Base-by-base conservation (phyloP, 805 yeast genomes). In the Teunomyces gatunensis region DNA sequence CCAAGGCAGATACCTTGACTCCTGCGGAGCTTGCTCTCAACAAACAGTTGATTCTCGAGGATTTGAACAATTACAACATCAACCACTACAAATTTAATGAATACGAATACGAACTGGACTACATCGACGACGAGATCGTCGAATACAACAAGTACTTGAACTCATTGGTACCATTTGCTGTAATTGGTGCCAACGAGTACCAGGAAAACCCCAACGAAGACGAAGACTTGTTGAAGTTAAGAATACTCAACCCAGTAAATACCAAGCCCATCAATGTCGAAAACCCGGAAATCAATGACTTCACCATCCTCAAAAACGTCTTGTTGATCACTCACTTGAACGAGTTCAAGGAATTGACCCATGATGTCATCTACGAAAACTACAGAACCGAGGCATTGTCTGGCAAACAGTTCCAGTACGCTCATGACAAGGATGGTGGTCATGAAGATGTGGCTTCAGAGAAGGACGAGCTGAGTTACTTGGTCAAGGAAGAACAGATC, bases 281-380 rank as follows among this genome's bases (percentile, higher is more conserved):
- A 58, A 81, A 84, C 64, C 84, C 91, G 29, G 85, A 84, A 46
- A 77, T 80, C 52, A 85, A 89, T 54, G 97, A 90, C 67, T 87
- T 90, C 63, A 80, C 88, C 39, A 79, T 87, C 36, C 75, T 90
- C 65, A 83, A 90, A 64, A 89, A 88, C 59, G 81, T 90, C 3
- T 71, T 90, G 50, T 78, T 90, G 59, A 85, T 87, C 58, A 83
- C 94, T 13, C 96, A 89, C 68, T 77, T 90, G 67, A 84, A 84
- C 63, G 97, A 90, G 62, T 81, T 90, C 67, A 89, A 89, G 69
- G 97, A 90, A 58, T 77, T 80, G 59, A 90, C 97, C 6, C 95
- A 87, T 64, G 96, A 89, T 63, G 78, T 84, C 35, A 72, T 90
- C 53, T 90, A 90, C 66, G 97, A 90, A 67, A 84, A 83, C 62